A percentile compares a stretch with the other conserved stretches of the same genome.
These are phyloP conservation scores for Thermothielavioides terrestris DNA, from an alignment of 495 filamentous ascomycete genomes.

Conservation along the genomic window DNA sequence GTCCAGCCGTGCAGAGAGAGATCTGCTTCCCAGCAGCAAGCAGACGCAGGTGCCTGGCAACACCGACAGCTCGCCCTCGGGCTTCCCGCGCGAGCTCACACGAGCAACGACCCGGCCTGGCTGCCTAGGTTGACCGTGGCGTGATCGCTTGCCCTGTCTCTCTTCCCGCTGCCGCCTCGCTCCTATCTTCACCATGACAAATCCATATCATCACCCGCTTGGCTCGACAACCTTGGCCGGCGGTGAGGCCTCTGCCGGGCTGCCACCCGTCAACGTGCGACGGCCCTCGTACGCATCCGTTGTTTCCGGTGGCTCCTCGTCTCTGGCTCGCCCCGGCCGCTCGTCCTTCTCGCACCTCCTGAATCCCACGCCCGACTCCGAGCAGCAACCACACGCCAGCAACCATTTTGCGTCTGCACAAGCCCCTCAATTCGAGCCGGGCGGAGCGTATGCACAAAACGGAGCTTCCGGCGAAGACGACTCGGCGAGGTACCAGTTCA, in stretches of 20 bases:
- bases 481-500: neutral
- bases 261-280: slow-evolving; percentile 25
- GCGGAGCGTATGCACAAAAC: slow-evolving; percentile 2
- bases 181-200: slow-evolving; percentile 26
- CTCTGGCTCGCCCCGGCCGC: slow-evolving; percentile 38
- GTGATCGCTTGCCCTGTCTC: slow-evolving; percentile 3
- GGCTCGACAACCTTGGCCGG: slow-evolving; percentile 12
- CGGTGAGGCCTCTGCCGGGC: slow-evolving; percentile 11
- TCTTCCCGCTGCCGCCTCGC: neutral
- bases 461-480: slow-evolving; percentile 5
- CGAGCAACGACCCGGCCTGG: neutral
- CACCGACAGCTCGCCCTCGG: neutral
- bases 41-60: neutral
- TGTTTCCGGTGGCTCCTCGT: slow-evolving; percentile 53
- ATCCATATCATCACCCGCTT: slow-evolving; percentile 22
- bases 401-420: slow-evolving; percentile 25
- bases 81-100: neutral
- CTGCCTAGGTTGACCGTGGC: neutral
- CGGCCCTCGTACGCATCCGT: slow-evolving; percentile 73
- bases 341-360: slow-evolving; percentile 55
- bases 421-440: slow-evolving; percentile 9
- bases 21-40: neutral
- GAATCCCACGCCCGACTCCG: slow-evolving; percentile 40
- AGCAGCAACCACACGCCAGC: slow-evolving; percentile 29
- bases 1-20: neutral